phyloP scores from a whole-genome alignment of 2,329 filamentous ascomycete genomes.

The Phialemoniopsis sp. region DNA sequence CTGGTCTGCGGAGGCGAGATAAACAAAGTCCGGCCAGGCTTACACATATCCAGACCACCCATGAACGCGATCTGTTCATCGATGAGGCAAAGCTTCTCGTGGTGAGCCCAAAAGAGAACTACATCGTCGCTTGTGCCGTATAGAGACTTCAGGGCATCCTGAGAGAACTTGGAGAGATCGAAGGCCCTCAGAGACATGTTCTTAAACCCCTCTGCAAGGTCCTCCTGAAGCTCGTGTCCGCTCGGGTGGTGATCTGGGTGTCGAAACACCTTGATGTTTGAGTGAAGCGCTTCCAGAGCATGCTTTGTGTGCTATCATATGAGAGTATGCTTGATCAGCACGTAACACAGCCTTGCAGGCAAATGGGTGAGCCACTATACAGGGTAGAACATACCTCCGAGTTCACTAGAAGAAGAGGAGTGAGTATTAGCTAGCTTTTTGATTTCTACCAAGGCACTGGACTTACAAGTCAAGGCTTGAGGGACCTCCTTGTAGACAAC shows the following conservation, averaged over 20 bases:
- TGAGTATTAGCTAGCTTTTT: slow-evolving; percentile 8
- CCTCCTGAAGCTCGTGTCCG: slow-evolving; percentile 59
- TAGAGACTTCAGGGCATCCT: slow-evolving; percentile 69
- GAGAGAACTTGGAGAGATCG: slow-evolving; percentile 61
- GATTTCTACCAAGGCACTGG: slow-evolving; percentile 12
- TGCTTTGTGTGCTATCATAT: slow-evolving; percentile 68
- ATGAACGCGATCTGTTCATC: slow-evolving; percentile 82
- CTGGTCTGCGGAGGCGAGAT: no score
- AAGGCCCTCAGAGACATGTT: slow-evolving; percentile 42
- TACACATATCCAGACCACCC: slow-evolving; percentile 82
- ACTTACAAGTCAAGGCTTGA: slow-evolving; percentile 74
- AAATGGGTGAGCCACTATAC: slow-evolving; percentile 1
- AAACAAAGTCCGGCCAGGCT: slow-evolving; percentile 9
- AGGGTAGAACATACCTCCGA: slow-evolving; percentile 33
- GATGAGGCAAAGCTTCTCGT: slow-evolving; percentile 84
- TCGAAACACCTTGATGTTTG: slow-evolving; percentile 83
- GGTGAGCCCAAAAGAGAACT: slow-evolving; percentile 88
- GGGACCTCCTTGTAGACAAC: slow-evolving; percentile 93
- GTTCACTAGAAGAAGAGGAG: slow-evolving; percentile 22
- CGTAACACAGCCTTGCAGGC: neutral
- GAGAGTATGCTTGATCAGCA: slow-evolving; percentile 3
- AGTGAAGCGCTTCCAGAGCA: slow-evolving; percentile 69
- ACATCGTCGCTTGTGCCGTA: slow-evolving; percentile 81
- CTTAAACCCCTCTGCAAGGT: slow-evolving; percentile 61
- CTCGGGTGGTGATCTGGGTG: slow-evolving; percentile 86